Percentiles rank a stretch among this genome's conserved stretches.
Conservation (phyloP, 106 monocot genomes). For the Dactylorhiza incarnata region DNA sequence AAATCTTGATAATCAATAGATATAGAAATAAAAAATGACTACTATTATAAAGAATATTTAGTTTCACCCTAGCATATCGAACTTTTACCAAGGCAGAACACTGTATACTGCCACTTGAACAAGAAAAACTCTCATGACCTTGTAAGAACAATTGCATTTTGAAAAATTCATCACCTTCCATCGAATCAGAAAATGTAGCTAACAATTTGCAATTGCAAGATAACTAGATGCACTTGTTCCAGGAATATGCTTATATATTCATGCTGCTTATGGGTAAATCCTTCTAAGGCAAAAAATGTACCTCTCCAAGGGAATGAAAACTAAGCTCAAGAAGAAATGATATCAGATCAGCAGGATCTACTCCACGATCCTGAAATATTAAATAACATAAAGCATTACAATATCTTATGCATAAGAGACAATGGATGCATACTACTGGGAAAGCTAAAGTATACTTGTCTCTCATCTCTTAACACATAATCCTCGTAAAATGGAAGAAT, state of each 20-base stretch:
- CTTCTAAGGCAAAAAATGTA: slow-evolving; percentile 17
- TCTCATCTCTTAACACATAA: neutral
- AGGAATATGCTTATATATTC: neutral
- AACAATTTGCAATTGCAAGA: neutral
- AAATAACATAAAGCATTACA: slow-evolving; percentile 10
- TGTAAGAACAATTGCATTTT: neutral
- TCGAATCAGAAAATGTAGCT: neutral
- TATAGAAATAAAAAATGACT: neutral
- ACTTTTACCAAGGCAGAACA: neutral
- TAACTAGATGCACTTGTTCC: neutral
- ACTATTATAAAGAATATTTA: neutral
- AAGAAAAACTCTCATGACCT: neutral
- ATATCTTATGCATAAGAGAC: neutral
- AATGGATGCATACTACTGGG: neutral
- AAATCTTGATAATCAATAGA: no score
- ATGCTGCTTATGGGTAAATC: neutral
- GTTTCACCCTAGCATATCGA: no score
- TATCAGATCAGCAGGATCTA: slow-evolving; percentile 84
- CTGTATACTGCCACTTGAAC: neutral
- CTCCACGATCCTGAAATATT: slow-evolving; percentile 76
- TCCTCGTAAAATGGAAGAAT: neutral
- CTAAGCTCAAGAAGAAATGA: slow-evolving; percentile 98
- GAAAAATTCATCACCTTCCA: neutral
- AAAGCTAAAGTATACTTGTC: neutral
- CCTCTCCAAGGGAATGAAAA: slow-evolving; percentile 83